A percentile compares a stretch with the other conserved stretches of the same genome.
These are phyloP conservation scores for Conticribra guillardii DNA, from an alignment of 108 stramenopile species.

Conservation along the genomic window DNA sequence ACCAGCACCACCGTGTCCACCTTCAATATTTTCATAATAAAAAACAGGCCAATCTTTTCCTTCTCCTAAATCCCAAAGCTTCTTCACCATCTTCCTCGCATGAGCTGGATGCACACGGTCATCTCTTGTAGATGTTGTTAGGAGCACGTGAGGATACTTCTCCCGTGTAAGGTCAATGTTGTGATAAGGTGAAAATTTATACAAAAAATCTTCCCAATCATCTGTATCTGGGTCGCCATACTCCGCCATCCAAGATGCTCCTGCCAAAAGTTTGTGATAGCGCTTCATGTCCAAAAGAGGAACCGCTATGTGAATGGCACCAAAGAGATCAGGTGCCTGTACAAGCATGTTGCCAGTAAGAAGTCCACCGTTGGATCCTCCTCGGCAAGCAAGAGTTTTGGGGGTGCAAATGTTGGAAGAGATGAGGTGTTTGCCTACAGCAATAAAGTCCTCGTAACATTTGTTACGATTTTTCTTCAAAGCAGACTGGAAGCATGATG, in stretches of 20 bases:
- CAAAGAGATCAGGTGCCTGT: conserved; percentile 92
- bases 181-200: conserved; percentile 92
- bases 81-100: conserved; percentile 92
- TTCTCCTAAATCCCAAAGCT: conserved; percentile 72
- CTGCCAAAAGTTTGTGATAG: conserved; percentile 81
- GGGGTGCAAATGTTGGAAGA: conserved; percentile 73
- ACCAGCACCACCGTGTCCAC: conserved; percentile 88
- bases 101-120: conserved; percentile 96
- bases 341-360: conserved; percentile 92
- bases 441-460: conserved; percentile 95
- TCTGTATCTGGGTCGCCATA: conserved; percentile 96
- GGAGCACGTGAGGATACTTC: conserved; percentile 78
- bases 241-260: conserved; percentile 98
- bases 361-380: conserved; percentile 97
- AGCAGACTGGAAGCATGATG: conserved; percentile 37
- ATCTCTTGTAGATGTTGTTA: conserved; percentile 91
- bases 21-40: conserved; percentile 96
- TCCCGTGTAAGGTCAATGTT: conserved; percentile 64
- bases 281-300: conserved; percentile 93
- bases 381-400: conserved; percentile 87
- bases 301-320: conserved; percentile 94
- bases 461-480: conserved; percentile 88
- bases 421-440: conserved; percentile 83
- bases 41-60: conserved; percentile 84
- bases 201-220: conserved; percentile 90